These are phyloP conservation scores for Lobosporangium transversale DNA, from an alignment of 192 early-diverging fungal genomes.

Conservation along the genomic window DNA sequence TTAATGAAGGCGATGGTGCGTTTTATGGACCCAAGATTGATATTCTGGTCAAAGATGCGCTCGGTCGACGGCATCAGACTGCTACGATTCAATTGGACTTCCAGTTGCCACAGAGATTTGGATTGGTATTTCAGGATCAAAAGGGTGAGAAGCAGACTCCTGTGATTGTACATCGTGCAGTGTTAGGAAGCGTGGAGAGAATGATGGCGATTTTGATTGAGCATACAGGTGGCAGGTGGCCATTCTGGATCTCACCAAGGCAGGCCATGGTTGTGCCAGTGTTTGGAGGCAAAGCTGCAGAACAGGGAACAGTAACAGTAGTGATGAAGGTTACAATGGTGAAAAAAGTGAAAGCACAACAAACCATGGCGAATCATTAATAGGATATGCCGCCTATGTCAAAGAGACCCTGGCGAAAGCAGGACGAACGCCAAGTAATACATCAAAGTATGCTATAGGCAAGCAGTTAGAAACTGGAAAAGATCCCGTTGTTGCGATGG, in stretches of 20 bases:
- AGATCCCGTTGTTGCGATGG: conserved; percentile 28
- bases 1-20: conserved; percentile 90
- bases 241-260: conserved; percentile 93
- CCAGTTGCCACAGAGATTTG: conserved; percentile 89
- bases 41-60: conserved; percentile 82
- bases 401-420: conserved; percentile 41
- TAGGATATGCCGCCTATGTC: conserved; percentile 75
- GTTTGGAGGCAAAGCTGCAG: conserved; percentile 50
- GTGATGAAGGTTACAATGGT: neutral
- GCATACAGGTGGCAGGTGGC: conserved; percentile 91
- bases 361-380: conserved; percentile 49
- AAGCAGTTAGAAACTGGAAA: neutral
- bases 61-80: conserved; percentile 88
- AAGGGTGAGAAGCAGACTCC: conserved; percentile 74
- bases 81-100: conserved; percentile 97
- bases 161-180: conserved; percentile 95
- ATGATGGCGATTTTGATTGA: conserved; percentile 97
- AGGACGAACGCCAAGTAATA: conserved; percentile 6
- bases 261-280: conserved; percentile 90
- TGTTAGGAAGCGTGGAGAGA: conserved; percentile 90
- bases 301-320: conserved; percentile 3
- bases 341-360: no score
- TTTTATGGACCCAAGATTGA: conserved; percentile 99
- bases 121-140: conserved; percentile 76
- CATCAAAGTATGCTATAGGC: no score